Evolutionary conservation across 2,329 filamentous ascomycete species (phyloP), one percentile per base, ranked within the genome.

Genomic region (Pleomassaria siparia): DNA sequence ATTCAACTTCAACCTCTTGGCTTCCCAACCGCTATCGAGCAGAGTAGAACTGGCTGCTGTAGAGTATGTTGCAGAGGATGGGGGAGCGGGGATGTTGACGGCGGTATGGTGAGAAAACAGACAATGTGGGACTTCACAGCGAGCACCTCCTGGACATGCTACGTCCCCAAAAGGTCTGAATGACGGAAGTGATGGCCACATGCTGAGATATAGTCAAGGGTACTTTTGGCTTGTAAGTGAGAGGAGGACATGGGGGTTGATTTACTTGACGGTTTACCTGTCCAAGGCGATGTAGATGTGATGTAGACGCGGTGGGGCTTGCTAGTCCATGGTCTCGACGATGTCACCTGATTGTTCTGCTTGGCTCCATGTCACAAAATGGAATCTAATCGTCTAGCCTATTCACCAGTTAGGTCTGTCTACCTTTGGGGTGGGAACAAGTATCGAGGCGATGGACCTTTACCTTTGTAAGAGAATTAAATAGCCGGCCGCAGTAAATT

Each of bases 41-140:
- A 40, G 11, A 26, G 37, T 26, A 15, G 40, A 25, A 16, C n/a
- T 48, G 29, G 41, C 22, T 15, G 49, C 22, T 21, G n/a, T n/a
- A n/a, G n/a, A n/a, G n/a, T n/a, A n/a, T n/a, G n/a, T n/a, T n/a
- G n/a, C n/a, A n/a, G n/a, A n/a, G n/a, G n/a, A n/a, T n/a, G n/a
- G n/a, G n/a, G n/a, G n/a, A n/a, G n/a, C n/a, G n/a, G n/a, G n/a
- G n/a, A n/a, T n/a, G n/a, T 45, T 42, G 10, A 44, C 40, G 10
- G 48, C n/a, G 12, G 59, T 44, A 44, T 75, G 64, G 65, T 86
- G 83, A 11, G 70, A 73, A 66, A 85, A 86, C 16, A 85, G 76
- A 69, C 83, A 86, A 52, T 76, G 76, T 12, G 78, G 70, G 11
- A 85, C 68, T 24, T 66, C 59, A 66, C 83, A 86, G 15, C 53